Evolutionary conservation across 257 asterid genomes (phyloP).

Genomic region (Oldenlandia corymbosa): DNA sequence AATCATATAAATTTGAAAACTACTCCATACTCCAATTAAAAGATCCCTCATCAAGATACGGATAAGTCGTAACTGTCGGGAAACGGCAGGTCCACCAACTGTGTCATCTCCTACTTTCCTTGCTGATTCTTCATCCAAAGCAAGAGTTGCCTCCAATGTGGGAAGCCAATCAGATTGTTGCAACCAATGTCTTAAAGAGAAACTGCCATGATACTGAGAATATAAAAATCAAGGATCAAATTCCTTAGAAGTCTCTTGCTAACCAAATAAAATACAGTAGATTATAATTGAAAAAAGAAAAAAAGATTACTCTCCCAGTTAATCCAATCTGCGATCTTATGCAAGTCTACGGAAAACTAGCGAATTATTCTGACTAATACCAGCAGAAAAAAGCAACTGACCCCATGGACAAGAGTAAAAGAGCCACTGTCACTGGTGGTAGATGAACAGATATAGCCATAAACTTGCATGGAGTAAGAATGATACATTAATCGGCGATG

Average conservation of each 20-base stretch:
- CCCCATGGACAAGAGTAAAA: conserved; percentile 86
- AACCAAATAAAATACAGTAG: not conserved
- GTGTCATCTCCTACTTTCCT: conserved; percentile 88
- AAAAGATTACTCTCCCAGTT: not conserved
- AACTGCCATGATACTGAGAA: conserved; percentile 83
- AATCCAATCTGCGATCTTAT: conserved; percentile 5
- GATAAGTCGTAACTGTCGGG: conserved; percentile 75
- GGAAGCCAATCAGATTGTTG: conserved; percentile 97
- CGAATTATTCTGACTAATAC: too few relatives aligned
- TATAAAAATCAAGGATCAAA: conserved; percentile 5
- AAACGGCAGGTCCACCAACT: conserved; percentile 87
- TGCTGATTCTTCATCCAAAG: conserved; percentile 77
- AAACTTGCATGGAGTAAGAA: conserved; percentile 90
- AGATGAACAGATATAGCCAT: conserved; percentile 80
- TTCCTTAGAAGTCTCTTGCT: not conserved
- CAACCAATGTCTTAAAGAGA: conserved; percentile 95
- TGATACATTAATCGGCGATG: conserved; percentile 68
- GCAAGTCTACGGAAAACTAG: not conserved
- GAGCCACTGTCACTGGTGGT: conserved; percentile 50
- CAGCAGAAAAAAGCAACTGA: conserved; percentile 24
- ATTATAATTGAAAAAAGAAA: too few relatives aligned
- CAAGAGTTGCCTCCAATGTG: conserved; percentile 88
- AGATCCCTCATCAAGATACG: conserved; percentile 91
- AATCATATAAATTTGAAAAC: conserved; percentile 12
- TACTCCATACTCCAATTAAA: conserved; percentile 68